A percentile compares a stretch with the other conserved stretches of the same genome.
Evolutionary conservation across 2,329 filamentous ascomycete species (phyloP).

Genomic region (Colletotrichum karsti): DNA sequence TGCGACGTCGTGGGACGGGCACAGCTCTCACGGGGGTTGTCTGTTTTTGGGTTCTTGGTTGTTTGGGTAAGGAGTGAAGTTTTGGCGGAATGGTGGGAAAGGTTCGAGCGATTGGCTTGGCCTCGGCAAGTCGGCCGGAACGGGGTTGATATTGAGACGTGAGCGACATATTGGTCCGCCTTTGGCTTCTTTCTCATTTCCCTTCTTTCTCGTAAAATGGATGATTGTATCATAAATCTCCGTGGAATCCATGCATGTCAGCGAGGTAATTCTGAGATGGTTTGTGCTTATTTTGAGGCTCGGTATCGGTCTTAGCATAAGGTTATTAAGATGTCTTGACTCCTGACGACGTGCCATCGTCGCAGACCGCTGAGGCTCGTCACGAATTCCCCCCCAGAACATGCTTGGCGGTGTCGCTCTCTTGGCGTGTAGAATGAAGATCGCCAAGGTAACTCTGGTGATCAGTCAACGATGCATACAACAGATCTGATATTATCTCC

Average conservation of each 20-base stretch:
- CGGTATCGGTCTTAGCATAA: background rate
- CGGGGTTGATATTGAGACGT: conserved; percentile 4
- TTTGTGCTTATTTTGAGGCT: background rate
- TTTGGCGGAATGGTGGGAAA: background rate
- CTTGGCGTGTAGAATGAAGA: conserved; percentile 3
- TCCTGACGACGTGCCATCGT: background rate
- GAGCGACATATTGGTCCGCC: conserved; percentile 9
- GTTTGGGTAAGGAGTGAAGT: background rate
- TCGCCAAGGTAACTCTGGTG: background rate
- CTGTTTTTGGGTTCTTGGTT: background rate
- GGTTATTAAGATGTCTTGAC: background rate
- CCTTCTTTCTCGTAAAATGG: background rate
- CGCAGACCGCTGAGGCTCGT: background rate
- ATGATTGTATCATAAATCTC: too few relatives aligned
- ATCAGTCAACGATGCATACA: background rate
- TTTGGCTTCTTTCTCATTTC: background rate
- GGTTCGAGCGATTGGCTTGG: background rate
- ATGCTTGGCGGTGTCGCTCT: background rate
- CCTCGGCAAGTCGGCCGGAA: background rate
- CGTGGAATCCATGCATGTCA: background rate
- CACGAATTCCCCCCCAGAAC: background rate
- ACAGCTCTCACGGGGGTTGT: background rate
- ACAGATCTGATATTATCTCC: background rate
- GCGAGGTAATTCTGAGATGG: background rate
- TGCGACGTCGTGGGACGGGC: conserved; percentile 8